phyloP scores from a whole-genome alignment of 768 basidiomycete genomes.

The Candolleomyces efflorescens region DNA sequence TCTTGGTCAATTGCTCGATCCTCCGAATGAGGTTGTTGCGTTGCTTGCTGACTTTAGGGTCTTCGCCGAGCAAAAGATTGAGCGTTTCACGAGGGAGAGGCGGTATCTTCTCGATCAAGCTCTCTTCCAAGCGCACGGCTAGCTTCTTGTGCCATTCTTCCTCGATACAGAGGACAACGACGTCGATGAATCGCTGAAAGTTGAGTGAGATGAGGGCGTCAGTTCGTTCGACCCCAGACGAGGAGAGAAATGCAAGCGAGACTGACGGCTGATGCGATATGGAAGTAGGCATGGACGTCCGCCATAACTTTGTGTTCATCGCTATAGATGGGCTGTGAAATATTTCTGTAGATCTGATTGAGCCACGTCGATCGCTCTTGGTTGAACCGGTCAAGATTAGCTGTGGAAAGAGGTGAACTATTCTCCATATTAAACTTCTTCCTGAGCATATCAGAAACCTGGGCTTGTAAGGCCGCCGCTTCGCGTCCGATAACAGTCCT shows the following conservation, averaged over 20 bases:
- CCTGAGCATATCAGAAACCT: slow-evolving; percentile 15
- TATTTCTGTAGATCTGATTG: not conserved
- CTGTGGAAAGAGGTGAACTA: slow-evolving; percentile 32
- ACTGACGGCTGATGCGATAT: slow-evolving; percentile 48
- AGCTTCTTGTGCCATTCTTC: slow-evolving; percentile 41
- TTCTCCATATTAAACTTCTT: slow-evolving; percentile 34
- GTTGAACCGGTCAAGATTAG: slow-evolving; percentile 18
- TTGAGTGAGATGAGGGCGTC: not conserved
- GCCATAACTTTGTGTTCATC: slow-evolving; percentile 48
- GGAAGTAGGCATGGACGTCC: slow-evolving; percentile 51
- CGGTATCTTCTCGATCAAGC: slow-evolving; percentile 28
- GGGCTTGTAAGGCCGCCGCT: not conserved
- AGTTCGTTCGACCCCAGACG: no score
- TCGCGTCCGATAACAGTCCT: not conserved
- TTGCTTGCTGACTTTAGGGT: slow-evolving; percentile 18
- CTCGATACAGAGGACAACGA: slow-evolving; percentile 42
- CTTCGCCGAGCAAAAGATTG: slow-evolving; percentile 34
- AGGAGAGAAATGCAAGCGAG: not conserved
- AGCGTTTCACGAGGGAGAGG: slow-evolving; percentile 9
- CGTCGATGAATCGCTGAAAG: slow-evolving; percentile 50
- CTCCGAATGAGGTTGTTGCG: no score
- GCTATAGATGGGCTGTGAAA: not conserved
- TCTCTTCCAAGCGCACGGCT: slow-evolving; percentile 28
- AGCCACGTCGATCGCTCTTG: slow-evolving; percentile 20
- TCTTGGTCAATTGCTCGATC: no score